Base-by-base conservation (phyloP, 2,329 filamentous ascomycete genomes). In the Epichloe typhina region DNA sequence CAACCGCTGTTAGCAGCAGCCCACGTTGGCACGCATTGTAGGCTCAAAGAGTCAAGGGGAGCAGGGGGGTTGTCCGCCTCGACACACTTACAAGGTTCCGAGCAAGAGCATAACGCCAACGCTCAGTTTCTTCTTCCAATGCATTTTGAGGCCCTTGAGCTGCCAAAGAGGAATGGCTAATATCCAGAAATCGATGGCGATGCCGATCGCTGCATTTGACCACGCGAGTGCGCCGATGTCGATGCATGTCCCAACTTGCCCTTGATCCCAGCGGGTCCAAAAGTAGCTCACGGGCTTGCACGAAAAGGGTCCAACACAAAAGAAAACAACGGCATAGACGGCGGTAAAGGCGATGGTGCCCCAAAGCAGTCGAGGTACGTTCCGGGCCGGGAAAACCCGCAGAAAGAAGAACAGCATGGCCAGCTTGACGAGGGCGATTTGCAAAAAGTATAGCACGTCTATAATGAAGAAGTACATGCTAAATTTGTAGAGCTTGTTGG, bases 381-480 rank as follows among this genome's bases (percentile, higher is more conserved):
- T 39, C 4, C 41, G 52, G 0, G 57, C 56, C 3, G 66, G 66
- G 43, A 71, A 71, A 45, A 72, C 66, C 23, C 66, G 63, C 37
- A 68, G 59, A 52, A 69, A 71, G 53, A 72, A 69, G 50, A 64
- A 61, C 2, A 72, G 55, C 35, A 72, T 59, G 6, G 69, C 65
- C 47, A 69, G 54, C 57, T 71, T 69, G 21, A 67, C 61, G 9
- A 69, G 54, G 12, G 49, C 17, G 17, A 51, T 41, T 19, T 53
- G 41, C 9, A 51, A 12, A 15, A 49, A 66, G 56, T 70, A 71
- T 39, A 69, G 58, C 0, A 67, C 56, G 47, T 67, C 65, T 38
- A 63, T 54, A 39, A 63, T 19, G 52, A 59, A 66, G 50, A 66
- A 63, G 35, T 44, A 60, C 21, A 48, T 50, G 37, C 53, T 55